Conservation (phyloP, 768 basidiomycete species). For the Mycena galericulata region DNA sequence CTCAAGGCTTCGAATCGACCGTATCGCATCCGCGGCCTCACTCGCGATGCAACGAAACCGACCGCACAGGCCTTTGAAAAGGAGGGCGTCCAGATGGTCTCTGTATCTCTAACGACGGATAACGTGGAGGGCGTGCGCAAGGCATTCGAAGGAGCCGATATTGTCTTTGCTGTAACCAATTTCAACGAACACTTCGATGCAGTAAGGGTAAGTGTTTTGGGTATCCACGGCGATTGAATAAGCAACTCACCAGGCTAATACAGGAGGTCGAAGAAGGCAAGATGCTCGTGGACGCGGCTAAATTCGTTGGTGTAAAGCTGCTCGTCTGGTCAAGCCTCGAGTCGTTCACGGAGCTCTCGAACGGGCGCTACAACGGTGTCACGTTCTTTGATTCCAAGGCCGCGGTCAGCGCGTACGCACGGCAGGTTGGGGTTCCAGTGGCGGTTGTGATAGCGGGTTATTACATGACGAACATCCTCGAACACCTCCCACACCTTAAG, state of each 20-base stretch:
- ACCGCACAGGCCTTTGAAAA: neutral
- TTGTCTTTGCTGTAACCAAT: conserved; percentile 23
- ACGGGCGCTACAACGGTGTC: neutral
- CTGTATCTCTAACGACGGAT: neutral
- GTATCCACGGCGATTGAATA: neutral
- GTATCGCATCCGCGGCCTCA: conserved; percentile 26
- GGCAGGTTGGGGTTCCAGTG: conserved; percentile 1
- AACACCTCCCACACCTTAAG: neutral
- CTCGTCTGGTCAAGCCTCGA: conserved; percentile 26
- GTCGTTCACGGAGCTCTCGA: neutral
- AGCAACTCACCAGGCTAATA: neutral
- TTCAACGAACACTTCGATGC: conserved; percentile 4
- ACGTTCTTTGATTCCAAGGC: conserved; percentile 19
- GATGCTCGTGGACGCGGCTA: conserved; percentile 23
- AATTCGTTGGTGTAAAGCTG: conserved; percentile 11
- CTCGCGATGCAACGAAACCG: conserved; percentile 14
- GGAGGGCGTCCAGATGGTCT: conserved; percentile 8
- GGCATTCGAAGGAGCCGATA: conserved; percentile 13
- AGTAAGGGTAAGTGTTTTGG: neutral
- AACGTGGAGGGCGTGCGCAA: neutral
- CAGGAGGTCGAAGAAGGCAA: conserved; percentile 26
- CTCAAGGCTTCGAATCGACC: neutral
- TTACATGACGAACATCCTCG: conserved; percentile 8
- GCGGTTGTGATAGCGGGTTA: conserved; percentile 15
- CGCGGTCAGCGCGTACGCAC: conserved; percentile 3